Percentiles rank a stretch among this genome's conserved stretches.
These are phyloP conservation scores for Chaetomium sp. DNA, from an alignment of 2,329 filamentous ascomycete genomes.

Conservation along the genomic window DNA sequence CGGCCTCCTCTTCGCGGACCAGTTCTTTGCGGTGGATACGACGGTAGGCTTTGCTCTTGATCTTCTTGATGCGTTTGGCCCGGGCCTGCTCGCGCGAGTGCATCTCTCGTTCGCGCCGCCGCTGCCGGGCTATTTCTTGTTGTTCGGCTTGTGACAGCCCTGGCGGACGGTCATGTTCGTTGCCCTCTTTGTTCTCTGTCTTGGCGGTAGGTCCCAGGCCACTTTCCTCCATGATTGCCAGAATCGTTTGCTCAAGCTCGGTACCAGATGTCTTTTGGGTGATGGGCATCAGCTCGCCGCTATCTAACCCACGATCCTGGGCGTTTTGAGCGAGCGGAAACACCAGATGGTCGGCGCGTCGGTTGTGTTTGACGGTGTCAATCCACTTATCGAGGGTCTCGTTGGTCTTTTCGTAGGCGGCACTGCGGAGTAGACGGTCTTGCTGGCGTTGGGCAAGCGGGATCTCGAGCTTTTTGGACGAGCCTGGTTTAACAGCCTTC, in stretches of 20 bases:
- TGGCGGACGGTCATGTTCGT: conserved; percentile 50
- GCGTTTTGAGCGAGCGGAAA: conserved; percentile 78
- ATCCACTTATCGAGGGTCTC: conserved; percentile 87
- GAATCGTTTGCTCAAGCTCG: conserved; percentile 78
- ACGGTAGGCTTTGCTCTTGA: conserved; percentile 94
- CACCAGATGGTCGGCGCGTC: conserved; percentile 79
- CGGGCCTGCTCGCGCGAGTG: conserved; percentile 84
- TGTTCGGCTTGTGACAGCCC: conserved; percentile 58
- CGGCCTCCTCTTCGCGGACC: conserved; percentile 47
- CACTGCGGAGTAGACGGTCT: conserved; percentile 71
- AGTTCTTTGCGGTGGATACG: conserved; percentile 78
- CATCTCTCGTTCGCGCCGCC: conserved; percentile 75
- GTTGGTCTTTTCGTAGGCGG: conserved; percentile 85
- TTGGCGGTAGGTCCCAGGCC: conserved; percentile 54
- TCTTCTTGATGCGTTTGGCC: conserved; percentile 93
- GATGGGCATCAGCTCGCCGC: conserved; percentile 59
- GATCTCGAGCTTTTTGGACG: conserved; percentile 67
- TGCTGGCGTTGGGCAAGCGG: conserved; percentile 82
- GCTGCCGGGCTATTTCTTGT: conserved; percentile 63
- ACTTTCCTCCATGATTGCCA: conserved; percentile 84
- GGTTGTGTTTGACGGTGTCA: conserved; percentile 91
- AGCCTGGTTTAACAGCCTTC: conserved; percentile 49
- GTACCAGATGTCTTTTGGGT: conserved; percentile 61
- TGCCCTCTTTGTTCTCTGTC: conserved; percentile 53
- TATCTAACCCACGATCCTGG: conserved; percentile 52